Percentiles rank a stretch among this genome's conserved stretches.
These are phyloP conservation scores for Saprolegnia diclina DNA, from an alignment of 352 stramenopile genomes.

Conservation along the genomic window DNA sequence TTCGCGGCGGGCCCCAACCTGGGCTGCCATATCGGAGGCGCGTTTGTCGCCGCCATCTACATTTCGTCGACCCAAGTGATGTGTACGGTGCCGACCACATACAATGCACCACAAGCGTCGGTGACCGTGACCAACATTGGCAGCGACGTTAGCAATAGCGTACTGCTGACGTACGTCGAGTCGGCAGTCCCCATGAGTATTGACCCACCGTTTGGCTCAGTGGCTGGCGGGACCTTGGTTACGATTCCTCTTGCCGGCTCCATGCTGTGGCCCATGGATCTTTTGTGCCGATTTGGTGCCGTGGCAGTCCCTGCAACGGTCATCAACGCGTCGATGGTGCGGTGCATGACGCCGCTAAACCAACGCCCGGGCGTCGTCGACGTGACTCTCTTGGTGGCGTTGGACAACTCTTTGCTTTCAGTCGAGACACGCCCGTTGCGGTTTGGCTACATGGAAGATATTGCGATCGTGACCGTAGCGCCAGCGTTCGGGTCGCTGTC, in stretches of 20 bases:
- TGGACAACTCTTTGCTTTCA: background rate
- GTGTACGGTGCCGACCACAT: background rate
- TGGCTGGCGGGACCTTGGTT: background rate
- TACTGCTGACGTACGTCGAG: slow-evolving; percentile 11
- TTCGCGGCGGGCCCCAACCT: slow-evolving; percentile 7
- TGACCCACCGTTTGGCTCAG: background rate
- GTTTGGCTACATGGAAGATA: background rate
- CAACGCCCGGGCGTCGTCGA: background rate
- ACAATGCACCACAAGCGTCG: background rate
- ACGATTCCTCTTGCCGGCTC: background rate
- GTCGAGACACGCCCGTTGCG: background rate
- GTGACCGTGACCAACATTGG: slow-evolving; percentile 1
- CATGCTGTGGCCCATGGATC: background rate
- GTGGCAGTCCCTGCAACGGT: background rate
- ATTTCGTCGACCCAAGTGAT: background rate
- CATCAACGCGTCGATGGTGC: background rate
- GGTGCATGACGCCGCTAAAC: slow-evolving; percentile 12
- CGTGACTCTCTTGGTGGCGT: background rate
- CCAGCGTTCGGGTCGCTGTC: background rate
- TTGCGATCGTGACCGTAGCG: background rate
- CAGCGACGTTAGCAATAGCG: background rate
- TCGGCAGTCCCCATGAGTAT: background rate
- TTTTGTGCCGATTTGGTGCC: slow-evolving; percentile 11
- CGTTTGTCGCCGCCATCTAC: background rate
- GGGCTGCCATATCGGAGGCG: background rate